Base-by-base conservation (phyloP, 2,329 filamentous ascomycete species). In the Knufia petricola region DNA sequence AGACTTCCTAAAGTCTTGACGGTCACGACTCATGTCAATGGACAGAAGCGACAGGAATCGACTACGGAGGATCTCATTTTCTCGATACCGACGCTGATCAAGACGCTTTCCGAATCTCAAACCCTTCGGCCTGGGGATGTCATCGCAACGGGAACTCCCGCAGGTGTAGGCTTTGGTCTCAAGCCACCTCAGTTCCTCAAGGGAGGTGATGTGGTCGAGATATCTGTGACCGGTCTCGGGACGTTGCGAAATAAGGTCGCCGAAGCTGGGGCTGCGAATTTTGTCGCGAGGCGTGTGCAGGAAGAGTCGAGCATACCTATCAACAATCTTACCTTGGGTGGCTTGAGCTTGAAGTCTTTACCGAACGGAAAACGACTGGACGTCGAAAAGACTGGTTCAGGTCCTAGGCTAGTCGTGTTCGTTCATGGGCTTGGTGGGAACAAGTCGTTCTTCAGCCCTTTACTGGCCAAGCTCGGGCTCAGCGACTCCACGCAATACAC, bases 391-490 rank as follows among this genome's bases (percentile, higher is more conserved):
- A 28, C 59, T 24, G 66, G 64, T 9, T 26, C 20, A 10, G 42
- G 44, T 12, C 6, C 20, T 53, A 10, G 59, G 2, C 56, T 66
- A 1, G 59, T 75, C 4, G 60, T 78, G 20, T 78, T 78, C 52
- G 60, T 79, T n/a, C 76, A 79, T 52, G 76, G 76, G 4, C 64
- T 79, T 0, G 75, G 75, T 2, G 71, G 68, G 2, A 71, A 66
- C 1, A 63, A 63, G 2, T 65, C 69, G 3, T 71, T 63, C 55
- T 78, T 66, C 58, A 60, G 58, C 0, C 73, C 76, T 0, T 57
- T 78, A 4, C 63, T 75, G 21, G 52, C 63, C 1, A 53, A 58
- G 1, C 54, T 72, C 0, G 53, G 46, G 2, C 61, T 68, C 9
- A 49, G 54, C 3, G 52, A 60, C 10, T 55, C 59, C 1, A n/a